phyloP scores from a whole-genome alignment of 805 yeast genomes.

The Teunomyces barrocoloradensis region DNA sequence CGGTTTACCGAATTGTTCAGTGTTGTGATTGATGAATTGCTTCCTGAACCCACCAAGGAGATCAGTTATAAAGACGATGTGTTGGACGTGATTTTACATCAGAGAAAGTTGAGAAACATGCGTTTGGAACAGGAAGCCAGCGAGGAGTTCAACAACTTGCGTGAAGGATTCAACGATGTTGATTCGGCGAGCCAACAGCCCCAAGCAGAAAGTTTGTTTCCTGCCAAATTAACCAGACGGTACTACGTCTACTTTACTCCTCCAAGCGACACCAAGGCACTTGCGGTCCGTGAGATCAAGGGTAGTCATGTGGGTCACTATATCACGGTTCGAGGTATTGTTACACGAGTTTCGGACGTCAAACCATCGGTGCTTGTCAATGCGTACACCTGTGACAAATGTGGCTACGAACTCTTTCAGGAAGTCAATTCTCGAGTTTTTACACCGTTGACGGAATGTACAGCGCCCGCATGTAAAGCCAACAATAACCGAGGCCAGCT shows the following conservation, averaged over 20 bases:
- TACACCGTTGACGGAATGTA: slow-evolving; percentile 85
- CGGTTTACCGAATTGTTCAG: slow-evolving; percentile 79
- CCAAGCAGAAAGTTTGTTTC: slow-evolving; percentile 56
- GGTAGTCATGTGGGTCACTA: slow-evolving; percentile 82
- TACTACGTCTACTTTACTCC: slow-evolving; percentile 88
- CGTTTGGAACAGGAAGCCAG: slow-evolving; percentile 65
- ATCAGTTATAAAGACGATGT: slow-evolving; percentile 84
- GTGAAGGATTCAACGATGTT: slow-evolving; percentile 29
- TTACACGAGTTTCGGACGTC: slow-evolving; percentile 93
- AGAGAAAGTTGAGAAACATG: slow-evolving; percentile 79
- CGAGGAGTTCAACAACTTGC: slow-evolving; percentile 52
- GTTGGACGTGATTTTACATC: slow-evolving; percentile 87
- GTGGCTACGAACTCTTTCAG: slow-evolving; percentile 96
- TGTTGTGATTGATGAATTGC: slow-evolving; percentile 67
- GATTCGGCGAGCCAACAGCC: slow-evolving; percentile 12
- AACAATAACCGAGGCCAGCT: slow-evolving; percentile 86
- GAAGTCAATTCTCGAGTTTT: slow-evolving; percentile 84
- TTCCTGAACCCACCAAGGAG: slow-evolving; percentile 86
- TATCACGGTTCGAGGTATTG: slow-evolving; percentile 90
- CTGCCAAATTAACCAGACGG: slow-evolving; percentile 82
- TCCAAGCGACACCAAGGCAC: slow-evolving; percentile 50
- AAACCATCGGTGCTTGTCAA: slow-evolving; percentile 88
- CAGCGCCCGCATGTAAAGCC: slow-evolving; percentile 71
- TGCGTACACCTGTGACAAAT: slow-evolving; percentile 96
- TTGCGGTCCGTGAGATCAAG: slow-evolving; percentile 87